Percentiles rank a stretch among this genome's conserved stretches.
These are phyloP conservation scores for Rhodotorula sp. DNA, from an alignment of 1,284 basidiomycete species.

Conservation along the genomic window DNA sequence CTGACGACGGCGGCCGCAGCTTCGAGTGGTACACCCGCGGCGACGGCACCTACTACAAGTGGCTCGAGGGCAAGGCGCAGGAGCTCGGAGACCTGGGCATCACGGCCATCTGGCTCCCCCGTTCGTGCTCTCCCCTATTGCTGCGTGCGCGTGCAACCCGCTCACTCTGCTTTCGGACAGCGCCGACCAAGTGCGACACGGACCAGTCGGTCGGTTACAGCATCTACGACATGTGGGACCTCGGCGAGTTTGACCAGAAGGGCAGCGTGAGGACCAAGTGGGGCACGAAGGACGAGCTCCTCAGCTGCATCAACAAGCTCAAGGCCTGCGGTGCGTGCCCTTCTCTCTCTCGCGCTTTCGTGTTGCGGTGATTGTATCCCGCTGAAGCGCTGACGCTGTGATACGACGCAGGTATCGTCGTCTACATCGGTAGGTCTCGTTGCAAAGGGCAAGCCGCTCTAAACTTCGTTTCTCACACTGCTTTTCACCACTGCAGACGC, in stretches of 20 bases:
- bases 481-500: constrained; percentile 47
- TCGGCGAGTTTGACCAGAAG: constrained; percentile 90
- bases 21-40: constrained; percentile 54
- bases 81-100: constrained; percentile 73
- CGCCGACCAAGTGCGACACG: constrained; percentile 52
- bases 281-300: constrained; percentile 81
- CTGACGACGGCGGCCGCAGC: neutral
- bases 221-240: constrained; percentile 49
- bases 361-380: no score
- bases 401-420: neutral
- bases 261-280: constrained; percentile 77
- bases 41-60: constrained; percentile 70
- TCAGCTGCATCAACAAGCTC: constrained; percentile 62
- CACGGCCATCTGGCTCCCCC: constrained; percentile 70
- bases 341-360: no score
- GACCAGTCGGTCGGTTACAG: constrained; percentile 54
- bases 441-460: no score
- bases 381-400: neutral
- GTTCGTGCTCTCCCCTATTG: constrained; percentile 43
- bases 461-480: no score
- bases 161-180: constrained; percentile 30
- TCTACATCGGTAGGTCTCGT: constrained; percentile 61
- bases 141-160: neutral
- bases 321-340: constrained; percentile 46
- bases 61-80: constrained; percentile 71